Conservation (phyloP, 2,329 filamentous ascomycete species). For the Diaporthe velutina region DNA sequence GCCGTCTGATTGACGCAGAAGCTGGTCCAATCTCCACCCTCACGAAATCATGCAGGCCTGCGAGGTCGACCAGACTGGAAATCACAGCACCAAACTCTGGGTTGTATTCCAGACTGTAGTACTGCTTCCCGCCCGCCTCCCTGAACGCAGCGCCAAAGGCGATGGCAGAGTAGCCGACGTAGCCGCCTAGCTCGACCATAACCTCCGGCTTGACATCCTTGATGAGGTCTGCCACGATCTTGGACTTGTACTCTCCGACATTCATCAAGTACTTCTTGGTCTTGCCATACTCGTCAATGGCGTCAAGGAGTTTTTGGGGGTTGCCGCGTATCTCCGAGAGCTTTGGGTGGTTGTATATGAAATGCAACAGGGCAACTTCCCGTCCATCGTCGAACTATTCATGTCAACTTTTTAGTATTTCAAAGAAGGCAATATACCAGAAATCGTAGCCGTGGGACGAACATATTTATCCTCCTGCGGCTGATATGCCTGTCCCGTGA, state of each 20-base stretch:
- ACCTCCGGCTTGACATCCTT: conserved; percentile 63
- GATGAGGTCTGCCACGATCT: conserved; percentile 78
- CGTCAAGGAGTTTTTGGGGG: conserved; percentile 72
- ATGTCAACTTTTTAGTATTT: not conserved
- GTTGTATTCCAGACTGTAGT: conserved; percentile 80
- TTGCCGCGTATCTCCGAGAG: conserved; percentile 74
- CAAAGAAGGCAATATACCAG: not conserved
- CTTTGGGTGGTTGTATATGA: conserved; percentile 72
- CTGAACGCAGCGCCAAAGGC: conserved; percentile 78
- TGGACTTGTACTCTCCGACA: conserved; percentile 80
- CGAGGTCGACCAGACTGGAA: conserved; percentile 76
- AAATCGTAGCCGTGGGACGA: conserved; percentile 28
- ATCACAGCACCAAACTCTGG: conserved; percentile 81
- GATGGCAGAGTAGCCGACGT: conserved; percentile 85
- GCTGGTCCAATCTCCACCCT: conserved; percentile 79
- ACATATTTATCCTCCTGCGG: conserved; percentile 56
- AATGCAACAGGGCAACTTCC: conserved; percentile 80
- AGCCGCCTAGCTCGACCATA: conserved; percentile 80
- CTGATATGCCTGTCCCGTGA: conserved; percentile 56
- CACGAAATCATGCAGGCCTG: conserved; percentile 78
- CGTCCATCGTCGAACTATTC: conserved; percentile 75
- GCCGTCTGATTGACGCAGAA: conserved; percentile 72
- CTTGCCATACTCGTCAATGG: conserved; percentile 75
- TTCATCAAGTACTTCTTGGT: conserved; percentile 84
- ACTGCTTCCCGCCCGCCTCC: conserved; percentile 71